A percentile compares a stretch with the other conserved stretches of the same genome.
phyloP scores from a whole-genome alignment of 805 yeast species.

The Candida saitoana region DNA sequence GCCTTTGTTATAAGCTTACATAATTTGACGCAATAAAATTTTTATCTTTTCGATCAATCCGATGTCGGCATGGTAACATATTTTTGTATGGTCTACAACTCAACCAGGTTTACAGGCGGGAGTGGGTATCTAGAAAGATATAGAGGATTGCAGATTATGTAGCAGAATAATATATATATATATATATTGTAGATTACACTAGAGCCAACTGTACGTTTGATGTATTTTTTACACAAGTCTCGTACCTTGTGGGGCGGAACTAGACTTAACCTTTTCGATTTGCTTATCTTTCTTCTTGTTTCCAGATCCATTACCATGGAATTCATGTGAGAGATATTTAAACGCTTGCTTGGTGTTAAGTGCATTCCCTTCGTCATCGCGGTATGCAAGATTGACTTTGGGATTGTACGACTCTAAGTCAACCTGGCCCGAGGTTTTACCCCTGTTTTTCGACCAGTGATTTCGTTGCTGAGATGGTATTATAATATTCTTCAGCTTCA shows the following conservation, averaged over 20 bases:
- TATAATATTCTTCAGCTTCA: constrained; percentile 22
- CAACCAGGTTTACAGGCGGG: too few species aligned
- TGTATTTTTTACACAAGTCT: background rate
- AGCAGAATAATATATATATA: too few species aligned
- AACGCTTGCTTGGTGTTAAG: constrained; percentile 68
- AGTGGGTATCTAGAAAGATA: too few species aligned
- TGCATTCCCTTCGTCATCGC: constrained; percentile 59
- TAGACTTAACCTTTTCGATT: constrained; percentile 1
- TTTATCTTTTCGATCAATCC: constrained; percentile 1
- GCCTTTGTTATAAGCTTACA: background rate
- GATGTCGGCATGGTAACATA: too few species aligned
- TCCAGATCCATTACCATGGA: constrained; percentile 52
- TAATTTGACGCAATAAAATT: background rate
- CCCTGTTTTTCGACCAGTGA: background rate
- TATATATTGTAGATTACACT: too few species aligned
- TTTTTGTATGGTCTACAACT: too few species aligned
- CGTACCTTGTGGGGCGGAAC: background rate
- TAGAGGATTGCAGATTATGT: too few species aligned
- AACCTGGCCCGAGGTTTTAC: background rate
- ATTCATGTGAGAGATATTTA: constrained; percentile 70
- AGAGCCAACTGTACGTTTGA: too few species aligned
- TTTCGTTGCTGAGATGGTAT: background rate
- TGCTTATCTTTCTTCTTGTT: constrained; percentile 5
- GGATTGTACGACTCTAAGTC: constrained; percentile 35
- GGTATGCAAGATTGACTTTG: constrained; percentile 50